These are phyloP conservation scores for Senna siamea DNA, from an alignment of 306 rosid species.

Conservation along the genomic window DNA sequence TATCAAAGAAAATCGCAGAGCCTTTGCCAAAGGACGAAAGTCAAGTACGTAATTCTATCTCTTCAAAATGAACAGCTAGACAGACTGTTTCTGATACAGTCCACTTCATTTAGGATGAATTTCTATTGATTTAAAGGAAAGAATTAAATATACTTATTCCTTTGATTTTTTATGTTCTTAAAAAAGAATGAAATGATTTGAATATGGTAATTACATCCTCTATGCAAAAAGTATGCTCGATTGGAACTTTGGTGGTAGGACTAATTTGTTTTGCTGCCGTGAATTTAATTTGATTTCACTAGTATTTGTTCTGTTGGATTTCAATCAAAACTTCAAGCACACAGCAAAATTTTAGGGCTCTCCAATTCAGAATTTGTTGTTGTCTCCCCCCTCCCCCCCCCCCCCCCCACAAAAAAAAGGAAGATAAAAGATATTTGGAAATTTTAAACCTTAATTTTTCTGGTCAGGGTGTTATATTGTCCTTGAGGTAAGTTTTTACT, in stretches of 20 bases:
- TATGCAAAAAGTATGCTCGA: not conserved
- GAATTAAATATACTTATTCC: not conserved
- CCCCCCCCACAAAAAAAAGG: no score
- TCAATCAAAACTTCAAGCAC: not conserved
- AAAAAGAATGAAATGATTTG: slow-evolving; percentile 4
- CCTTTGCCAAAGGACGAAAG: slow-evolving; percentile 89
- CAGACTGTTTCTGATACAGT: slow-evolving; percentile 4
- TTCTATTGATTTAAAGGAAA: not conserved
- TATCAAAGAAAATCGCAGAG: slow-evolving; percentile 62
- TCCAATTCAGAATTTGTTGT: not conserved
- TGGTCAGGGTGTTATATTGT: not conserved
- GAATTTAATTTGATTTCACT: not conserved
- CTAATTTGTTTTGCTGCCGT: slow-evolving; percentile 21
- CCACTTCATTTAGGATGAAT: not conserved
- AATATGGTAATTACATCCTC: not conserved
- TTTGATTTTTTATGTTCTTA: not conserved
- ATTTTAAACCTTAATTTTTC: not conserved
- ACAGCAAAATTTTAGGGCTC: not conserved
- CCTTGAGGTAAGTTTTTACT: not conserved
- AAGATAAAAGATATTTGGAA: not conserved
- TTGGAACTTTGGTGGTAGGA: slow-evolving; percentile 4
- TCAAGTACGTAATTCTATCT: slow-evolving; percentile 53
- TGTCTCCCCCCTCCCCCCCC: no score
- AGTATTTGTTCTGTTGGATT: not conserved
- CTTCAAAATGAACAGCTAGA: not conserved